Evolutionary conservation across 2,329 filamentous ascomycete species (phyloP), one percentile per base, ranked within the genome.

Genomic region (Colletotrichum paranaense): DNA sequence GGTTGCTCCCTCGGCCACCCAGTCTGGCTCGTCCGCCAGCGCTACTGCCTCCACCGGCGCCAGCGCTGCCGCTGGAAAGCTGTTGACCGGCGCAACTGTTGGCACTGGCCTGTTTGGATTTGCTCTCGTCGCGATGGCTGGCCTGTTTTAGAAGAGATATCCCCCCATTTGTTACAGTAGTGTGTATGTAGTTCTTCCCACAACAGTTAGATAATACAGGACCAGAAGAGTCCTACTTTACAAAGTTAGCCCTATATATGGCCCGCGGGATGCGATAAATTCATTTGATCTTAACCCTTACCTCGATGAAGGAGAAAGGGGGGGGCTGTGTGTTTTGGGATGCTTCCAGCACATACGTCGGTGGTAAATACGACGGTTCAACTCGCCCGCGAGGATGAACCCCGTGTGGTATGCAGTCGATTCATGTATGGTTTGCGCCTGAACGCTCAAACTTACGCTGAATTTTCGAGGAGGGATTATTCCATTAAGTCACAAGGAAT

Each of bases 21-120:
- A 60, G 35, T 73, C 71, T 22, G 67, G 71, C 59, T 53, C 69
- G 4, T 59, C 65, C 8, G 66, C 71, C n/a, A 66, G 60, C 56
- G 71, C 71, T 3, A 65, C 35, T 24, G 46, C 71, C 22, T 46
- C 67, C 7, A 26, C 66, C 7, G 32, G n/a, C 24, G 56, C 49
- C 53, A 60, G 42, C 56, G 67, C 60, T 32, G 62, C 67, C 12
- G 9, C 24, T 3, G 67, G 28, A 11, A 65, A 30, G 19, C 32
- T 59, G 32, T 14, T 46, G 22, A 42, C 46, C 16, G 49, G 56
- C 19, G 42, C 71, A 9, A 55, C 67, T 35, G 32, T 68, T 28
- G 56, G 71, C 67, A 66, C 60, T 22, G 71, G 66, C 2, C 16
- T 71, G n/a, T 52, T 73, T 19, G 71, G 71, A 14, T 55, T 68